Evolutionary conservation across 1,139 yeast species (phyloP).

Genomic region (Ashbya aceris): DNA sequence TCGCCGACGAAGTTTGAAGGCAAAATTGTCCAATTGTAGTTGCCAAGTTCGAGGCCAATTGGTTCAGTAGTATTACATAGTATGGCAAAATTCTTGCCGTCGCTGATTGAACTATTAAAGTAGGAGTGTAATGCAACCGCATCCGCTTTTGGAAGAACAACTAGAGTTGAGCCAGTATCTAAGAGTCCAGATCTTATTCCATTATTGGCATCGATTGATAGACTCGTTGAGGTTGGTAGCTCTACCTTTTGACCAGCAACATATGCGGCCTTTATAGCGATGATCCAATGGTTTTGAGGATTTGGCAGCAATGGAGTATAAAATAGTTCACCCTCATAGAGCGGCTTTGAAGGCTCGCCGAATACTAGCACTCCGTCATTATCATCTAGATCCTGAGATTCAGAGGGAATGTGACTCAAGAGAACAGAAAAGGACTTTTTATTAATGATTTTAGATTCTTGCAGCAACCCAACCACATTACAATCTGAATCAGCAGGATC

Average conservation of each 20-base stretch:
- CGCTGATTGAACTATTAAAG: slow-evolving; percentile 42
- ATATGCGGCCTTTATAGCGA: slow-evolving; percentile 35
- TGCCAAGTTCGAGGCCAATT: slow-evolving; percentile 36
- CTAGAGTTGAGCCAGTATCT: slow-evolving; percentile 61
- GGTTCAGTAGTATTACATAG: slow-evolving; percentile 41
- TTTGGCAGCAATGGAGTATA: slow-evolving; percentile 37
- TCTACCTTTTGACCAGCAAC: slow-evolving; percentile 30
- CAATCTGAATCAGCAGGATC: slow-evolving; percentile 31
- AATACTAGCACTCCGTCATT: slow-evolving; percentile 38
- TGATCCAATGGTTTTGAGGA: slow-evolving; percentile 43
- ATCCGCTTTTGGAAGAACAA: slow-evolving; percentile 48
- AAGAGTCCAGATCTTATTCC: slow-evolving; percentile 38
- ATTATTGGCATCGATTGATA: too few species aligned
- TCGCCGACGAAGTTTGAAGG: slow-evolving; percentile 42
- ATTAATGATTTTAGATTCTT: slow-evolving; percentile 31
- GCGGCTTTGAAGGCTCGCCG: slow-evolving; percentile 35
- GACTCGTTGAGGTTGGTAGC: too few species aligned
- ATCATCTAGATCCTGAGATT: slow-evolving; percentile 9
- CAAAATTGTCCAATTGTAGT: slow-evolving; percentile 38
- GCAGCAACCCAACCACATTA: slow-evolving; percentile 35
- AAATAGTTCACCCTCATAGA: slow-evolving; percentile 37
- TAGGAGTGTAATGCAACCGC: slow-evolving; percentile 45
- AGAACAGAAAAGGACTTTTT: slow-evolving; percentile 36
- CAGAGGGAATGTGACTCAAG: slow-evolving; percentile 33
- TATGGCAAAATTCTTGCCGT: slow-evolving; percentile 51